Conservation (phyloP, 768 basidiomycete species). For the Mycena galopus region DNA sequence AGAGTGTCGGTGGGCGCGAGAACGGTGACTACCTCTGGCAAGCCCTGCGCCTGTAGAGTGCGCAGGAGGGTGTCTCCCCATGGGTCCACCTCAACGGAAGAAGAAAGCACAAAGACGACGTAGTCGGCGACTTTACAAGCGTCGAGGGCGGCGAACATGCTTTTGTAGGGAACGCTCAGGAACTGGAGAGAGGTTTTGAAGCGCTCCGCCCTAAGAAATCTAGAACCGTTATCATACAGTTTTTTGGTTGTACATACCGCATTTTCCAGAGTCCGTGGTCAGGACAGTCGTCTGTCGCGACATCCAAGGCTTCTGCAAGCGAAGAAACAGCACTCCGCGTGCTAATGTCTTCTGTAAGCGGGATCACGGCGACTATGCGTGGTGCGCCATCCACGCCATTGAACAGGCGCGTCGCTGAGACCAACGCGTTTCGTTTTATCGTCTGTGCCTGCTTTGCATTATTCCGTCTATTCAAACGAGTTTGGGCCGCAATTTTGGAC, state of each 20-base stretch:
- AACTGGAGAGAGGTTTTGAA: conserved; percentile 95
- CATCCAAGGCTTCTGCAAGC: conserved; percentile 72
- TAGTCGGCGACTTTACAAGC: conserved; percentile 92
- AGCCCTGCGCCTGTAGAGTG: conserved; percentile 90
- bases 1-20: conserved; percentile 67
- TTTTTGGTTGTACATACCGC: conserved; percentile 60
- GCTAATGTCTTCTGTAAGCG: conserved; percentile 78
- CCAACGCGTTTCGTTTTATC: conserved; percentile 75
- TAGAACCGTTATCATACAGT: conserved; percentile 2
- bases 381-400: conserved; percentile 83
- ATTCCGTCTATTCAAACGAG: conserved; percentile 83
- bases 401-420: conserved; percentile 84
- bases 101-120: conserved; percentile 86
- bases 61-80: conserved; percentile 93
- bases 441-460: conserved; percentile 87
- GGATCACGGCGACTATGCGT: conserved; percentile 89
- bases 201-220: conserved; percentile 74
- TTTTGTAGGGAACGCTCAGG: conserved; percentile 78
- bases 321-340: conserved; percentile 64
- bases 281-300: conserved; percentile 64
- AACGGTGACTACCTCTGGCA: conserved; percentile 85
- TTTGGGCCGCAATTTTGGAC: conserved; percentile 71
- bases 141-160: conserved; percentile 84
- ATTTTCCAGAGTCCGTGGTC: conserved; percentile 73
- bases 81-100: conserved; percentile 82